Conservation (phyloP, 805 yeast species). For the Wickerhamiella sorbophila region DNA sequence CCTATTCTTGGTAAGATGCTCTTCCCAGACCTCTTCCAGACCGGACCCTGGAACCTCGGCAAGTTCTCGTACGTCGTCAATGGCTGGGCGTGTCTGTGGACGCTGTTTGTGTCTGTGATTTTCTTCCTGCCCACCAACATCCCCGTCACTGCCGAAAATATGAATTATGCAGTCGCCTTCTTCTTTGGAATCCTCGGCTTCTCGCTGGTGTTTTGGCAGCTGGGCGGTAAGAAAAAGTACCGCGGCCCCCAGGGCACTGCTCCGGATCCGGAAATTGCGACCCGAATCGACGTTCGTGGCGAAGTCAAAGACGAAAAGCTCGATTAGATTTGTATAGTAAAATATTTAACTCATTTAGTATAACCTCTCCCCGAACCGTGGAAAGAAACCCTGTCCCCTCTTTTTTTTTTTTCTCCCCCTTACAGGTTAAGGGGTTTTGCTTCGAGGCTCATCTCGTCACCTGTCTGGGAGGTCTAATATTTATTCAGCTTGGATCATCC, state of each 20-base stretch:
- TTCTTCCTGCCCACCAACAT: constrained; percentile 19
- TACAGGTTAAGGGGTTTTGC: too few relatives aligned
- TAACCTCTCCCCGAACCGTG: too few relatives aligned
- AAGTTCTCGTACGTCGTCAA: constrained; percentile 19
- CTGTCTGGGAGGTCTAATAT: too few relatives aligned
- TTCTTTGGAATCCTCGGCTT: constrained; percentile 16
- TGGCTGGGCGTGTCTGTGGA: constrained; percentile 17
- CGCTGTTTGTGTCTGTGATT: constrained; percentile 15
- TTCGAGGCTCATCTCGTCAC: too few relatives aligned
- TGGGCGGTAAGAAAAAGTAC: constrained; percentile 17
- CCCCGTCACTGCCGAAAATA: constrained; percentile 19
- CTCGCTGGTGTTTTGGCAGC: constrained; percentile 14
- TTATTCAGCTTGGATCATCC: too few relatives aligned
- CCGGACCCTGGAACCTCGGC: constrained; percentile 60
- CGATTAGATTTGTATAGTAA: constrained; percentile 4
- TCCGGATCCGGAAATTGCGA: constrained; percentile 17
- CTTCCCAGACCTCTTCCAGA: constrained; percentile 38
- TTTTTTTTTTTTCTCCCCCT: too few relatives aligned
- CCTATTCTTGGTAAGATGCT: constrained; percentile 48
- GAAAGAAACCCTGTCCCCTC: too few relatives aligned
- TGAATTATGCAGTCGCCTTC: constrained; percentile 22
- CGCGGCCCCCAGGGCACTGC: constrained; percentile 17
- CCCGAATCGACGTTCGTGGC: constrained; percentile 11
- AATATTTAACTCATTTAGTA: too few relatives aligned
- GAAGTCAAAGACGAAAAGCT: constrained; percentile 16